Evolutionary conservation across 2,329 filamentous ascomycete species (phyloP).

Genomic region (Verruconis gallopava): DNA sequence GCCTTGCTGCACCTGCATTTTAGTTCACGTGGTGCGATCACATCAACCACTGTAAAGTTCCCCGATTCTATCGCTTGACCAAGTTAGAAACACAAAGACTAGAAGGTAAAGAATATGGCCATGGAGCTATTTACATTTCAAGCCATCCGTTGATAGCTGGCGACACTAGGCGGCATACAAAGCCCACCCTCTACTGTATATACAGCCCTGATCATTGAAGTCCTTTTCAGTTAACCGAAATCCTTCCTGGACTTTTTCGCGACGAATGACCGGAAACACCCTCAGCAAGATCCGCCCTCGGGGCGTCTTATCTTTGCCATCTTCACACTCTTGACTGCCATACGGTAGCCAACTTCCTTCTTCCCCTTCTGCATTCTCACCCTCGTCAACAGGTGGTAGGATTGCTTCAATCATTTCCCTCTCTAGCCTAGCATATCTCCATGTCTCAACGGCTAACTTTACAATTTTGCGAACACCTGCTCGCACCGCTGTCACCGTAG

Average conservation of each 20-base stretch:
- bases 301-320: constrained; percentile 2
- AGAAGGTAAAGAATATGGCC: no score
- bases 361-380: constrained; percentile 21
- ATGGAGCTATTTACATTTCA: no score
- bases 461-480: constrained; percentile 41
- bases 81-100: no score
- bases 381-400: constrained; percentile 29
- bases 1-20: no score
- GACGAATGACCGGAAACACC: constrained; percentile 38
- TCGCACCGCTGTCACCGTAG: constrained; percentile 32
- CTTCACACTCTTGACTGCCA: constrained; percentile 18
- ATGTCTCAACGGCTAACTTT: constrained; percentile 45
- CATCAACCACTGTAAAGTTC: no score
- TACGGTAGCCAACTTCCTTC: constrained; percentile 24
- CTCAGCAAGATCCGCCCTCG: constrained; percentile 33
- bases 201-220: constrained; percentile 31
- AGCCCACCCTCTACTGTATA: constrained; percentile 37
- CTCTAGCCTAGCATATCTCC: constrained; percentile 44
- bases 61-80: no score
- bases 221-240: constrained; percentile 29
- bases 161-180: constrained; percentile 25
- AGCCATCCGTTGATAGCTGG: no score
- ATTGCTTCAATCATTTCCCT: constrained; percentile 40
- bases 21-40: no score
- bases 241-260: constrained; percentile 37